A percentile compares a stretch with the other conserved stretches of the same genome.
These are phyloP conservation scores for Cordia subcordata DNA, from an alignment of 257 asterid species.

Conservation along the genomic window DNA sequence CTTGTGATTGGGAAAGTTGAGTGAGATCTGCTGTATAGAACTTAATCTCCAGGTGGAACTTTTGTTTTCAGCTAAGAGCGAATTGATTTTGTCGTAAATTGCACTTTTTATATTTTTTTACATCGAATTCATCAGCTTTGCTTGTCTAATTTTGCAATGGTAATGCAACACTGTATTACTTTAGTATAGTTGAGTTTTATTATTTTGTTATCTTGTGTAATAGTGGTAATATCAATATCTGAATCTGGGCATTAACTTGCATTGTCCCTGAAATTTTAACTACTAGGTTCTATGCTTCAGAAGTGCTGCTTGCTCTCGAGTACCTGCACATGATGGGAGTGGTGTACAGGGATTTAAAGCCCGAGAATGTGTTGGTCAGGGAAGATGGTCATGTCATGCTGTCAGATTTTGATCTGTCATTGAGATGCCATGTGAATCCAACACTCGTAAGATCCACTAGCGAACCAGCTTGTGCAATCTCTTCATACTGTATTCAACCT, in stretches of 20 bases:
- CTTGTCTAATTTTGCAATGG: no score
- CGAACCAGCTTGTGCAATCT: constrained; percentile 46
- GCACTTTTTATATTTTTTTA: no score
- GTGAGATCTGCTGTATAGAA: no score
- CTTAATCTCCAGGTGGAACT: no score
- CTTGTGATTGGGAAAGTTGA: no score
- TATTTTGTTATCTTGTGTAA: not conserved
- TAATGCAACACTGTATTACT: no score
- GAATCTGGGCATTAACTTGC: not conserved
- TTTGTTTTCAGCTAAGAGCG: no score
- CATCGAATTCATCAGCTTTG: no score
- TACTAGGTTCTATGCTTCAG: constrained; percentile 78
- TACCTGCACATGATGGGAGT: constrained; percentile 98
- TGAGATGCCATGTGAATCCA: constrained; percentile 73
- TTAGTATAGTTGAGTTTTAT: no score
- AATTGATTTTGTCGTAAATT: no score
- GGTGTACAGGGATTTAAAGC: constrained; percentile 81
- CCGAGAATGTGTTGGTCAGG: constrained; percentile 86
- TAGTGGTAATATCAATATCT: not conserved
- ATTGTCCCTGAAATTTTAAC: not conserved
- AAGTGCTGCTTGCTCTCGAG: constrained; percentile 87
- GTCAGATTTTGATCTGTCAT: constrained; percentile 83
- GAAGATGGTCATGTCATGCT: constrained; percentile 96
- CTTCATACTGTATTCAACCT: constrained; percentile 77
- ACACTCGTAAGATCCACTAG: constrained; percentile 53